Percentiles rank a stretch among this genome's conserved stretches.
phyloP scores from a whole-genome alignment of 2,329 filamentous ascomycete species.

The Trichoderma polysporum region DNA sequence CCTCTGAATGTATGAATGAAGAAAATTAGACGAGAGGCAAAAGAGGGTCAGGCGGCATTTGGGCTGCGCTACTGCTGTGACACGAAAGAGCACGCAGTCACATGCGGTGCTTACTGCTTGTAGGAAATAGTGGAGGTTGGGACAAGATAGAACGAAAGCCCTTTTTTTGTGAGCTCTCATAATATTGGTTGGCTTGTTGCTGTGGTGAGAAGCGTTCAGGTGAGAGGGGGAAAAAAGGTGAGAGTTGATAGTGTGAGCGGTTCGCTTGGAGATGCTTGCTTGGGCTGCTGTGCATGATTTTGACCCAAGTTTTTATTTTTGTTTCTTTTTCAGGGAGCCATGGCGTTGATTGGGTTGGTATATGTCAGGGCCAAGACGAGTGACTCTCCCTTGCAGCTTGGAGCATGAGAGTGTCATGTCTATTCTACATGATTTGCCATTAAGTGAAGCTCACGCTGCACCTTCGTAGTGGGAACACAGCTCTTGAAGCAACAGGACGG shows the following conservation, averaged over 20 bases:
- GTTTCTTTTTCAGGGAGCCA: background rate
- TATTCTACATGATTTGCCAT: slow-evolving; percentile 1
- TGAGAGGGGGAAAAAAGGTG: background rate
- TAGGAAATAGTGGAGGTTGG: slow-evolving; percentile 7
- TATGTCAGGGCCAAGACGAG: background rate
- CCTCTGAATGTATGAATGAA: background rate
- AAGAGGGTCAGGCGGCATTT: slow-evolving; percentile 20
- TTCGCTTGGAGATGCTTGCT: background rate
- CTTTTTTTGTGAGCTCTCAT: slow-evolving; percentile 4
- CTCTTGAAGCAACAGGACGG: background rate
- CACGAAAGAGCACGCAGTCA: slow-evolving; percentile 18
- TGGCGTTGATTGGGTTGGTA: background rate
- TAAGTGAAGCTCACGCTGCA: background rate
- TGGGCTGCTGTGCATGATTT: slow-evolving; percentile 15
- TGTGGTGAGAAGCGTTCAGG: background rate
- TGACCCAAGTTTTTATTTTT: background rate
- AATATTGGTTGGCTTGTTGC: background rate
- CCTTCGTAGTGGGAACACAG: background rate
- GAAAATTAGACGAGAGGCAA: background rate
- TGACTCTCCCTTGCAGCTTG: slow-evolving; percentile 1
- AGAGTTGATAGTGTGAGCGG: slow-evolving; percentile 1
- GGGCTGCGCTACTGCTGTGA: slow-evolving; percentile 19
- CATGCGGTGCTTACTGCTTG: slow-evolving; percentile 21
- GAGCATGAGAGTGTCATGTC: slow-evolving; percentile 7
- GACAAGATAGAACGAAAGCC: background rate